A percentile compares a stretch with the other conserved stretches of the same genome.
These are phyloP conservation scores for Hyphodiscus sp. DNA, from an alignment of 2,329 filamentous ascomycete species.

Conservation along the genomic window DNA sequence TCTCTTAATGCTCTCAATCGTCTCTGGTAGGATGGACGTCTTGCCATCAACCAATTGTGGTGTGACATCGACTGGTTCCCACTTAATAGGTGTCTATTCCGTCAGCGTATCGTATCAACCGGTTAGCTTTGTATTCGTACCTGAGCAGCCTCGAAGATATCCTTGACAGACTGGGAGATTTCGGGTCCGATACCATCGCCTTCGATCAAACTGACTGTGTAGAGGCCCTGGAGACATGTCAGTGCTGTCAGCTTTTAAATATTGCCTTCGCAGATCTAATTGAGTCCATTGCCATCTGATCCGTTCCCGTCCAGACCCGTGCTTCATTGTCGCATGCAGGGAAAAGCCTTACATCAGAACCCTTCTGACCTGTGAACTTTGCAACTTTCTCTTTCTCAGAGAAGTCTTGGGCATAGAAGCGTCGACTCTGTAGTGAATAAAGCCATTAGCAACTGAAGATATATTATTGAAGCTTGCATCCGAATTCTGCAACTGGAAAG, in stretches of 20 bases:
- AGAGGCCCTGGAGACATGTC: slow-evolving; percentile 65
- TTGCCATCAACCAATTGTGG: slow-evolving; percentile 90
- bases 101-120: slow-evolving; percentile 16
- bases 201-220: slow-evolving; percentile 94
- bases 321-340: slow-evolving; percentile 29
- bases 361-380: slow-evolving; percentile 89
- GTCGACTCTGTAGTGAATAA: slow-evolving; percentile 38
- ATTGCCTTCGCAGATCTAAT: slow-evolving; percentile 14
- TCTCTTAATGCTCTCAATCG: slow-evolving; percentile 86
- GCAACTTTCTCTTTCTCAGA: slow-evolving; percentile 65
- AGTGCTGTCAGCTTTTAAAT: slow-evolving; percentile 11
- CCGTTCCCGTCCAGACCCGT: slow-evolving; percentile 11
- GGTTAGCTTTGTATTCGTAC: slow-evolving; percentile 41
- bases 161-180: slow-evolving; percentile 96
- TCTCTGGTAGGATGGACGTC: slow-evolving; percentile 87
- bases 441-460: slow-evolving; percentile 13
- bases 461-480: neutral
- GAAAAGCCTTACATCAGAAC: slow-evolving; percentile 64
- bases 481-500: slow-evolving; percentile 14
- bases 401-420: slow-evolving; percentile 55
- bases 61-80: slow-evolving; percentile 96
- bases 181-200: slow-evolving; percentile 98
- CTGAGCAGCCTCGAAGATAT: slow-evolving; percentile 94
- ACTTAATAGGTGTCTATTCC: slow-evolving; percentile 75
- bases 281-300: slow-evolving; percentile 14